Percentiles rank a stretch among this genome's conserved stretches.
phyloP scores from a whole-genome alignment of 2,329 filamentous ascomycete species.

The Coniochaeta sp. region DNA sequence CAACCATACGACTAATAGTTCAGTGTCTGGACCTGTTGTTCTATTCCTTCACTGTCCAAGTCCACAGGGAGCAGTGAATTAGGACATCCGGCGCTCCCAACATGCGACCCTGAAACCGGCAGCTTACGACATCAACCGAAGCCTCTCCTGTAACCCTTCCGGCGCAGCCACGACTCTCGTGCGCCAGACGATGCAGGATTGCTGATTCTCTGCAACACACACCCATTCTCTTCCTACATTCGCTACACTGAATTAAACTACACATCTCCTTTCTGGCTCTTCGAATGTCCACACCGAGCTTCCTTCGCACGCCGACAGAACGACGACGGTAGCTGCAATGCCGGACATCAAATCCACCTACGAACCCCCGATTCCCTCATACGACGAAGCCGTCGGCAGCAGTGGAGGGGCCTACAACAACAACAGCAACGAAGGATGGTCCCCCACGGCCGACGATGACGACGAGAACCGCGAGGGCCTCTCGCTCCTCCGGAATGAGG shows the following conservation, averaged over 20 bases:
- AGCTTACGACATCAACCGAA: neutral
- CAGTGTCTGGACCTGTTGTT: neutral
- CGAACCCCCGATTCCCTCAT: constrained; percentile 68
- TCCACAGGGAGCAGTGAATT: no score
- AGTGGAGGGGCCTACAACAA: constrained; percentile 24
- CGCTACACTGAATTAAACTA: neutral
- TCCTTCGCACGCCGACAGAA: neutral
- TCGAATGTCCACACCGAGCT: neutral
- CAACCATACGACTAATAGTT: neutral
- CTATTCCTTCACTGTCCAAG: no score
- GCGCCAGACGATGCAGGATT: neutral
- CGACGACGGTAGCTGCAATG: neutral
- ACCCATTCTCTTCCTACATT: neutral
- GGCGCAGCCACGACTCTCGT: neutral
- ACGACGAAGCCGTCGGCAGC: constrained; percentile 67
- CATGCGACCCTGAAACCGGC: neutral
- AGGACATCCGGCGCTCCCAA: no score
- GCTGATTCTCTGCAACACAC: neutral
- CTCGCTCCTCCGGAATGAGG: constrained; percentile 54
- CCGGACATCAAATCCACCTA: constrained; percentile 25
- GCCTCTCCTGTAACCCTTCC: neutral
- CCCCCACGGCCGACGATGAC: constrained; percentile 42
- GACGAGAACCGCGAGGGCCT: constrained; percentile 70
- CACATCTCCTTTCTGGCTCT: neutral
- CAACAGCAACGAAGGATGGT: constrained; percentile 8